phyloP scores from a whole-genome alignment of 208 protist genomes.

The Acanthamoeba culbertsoni region DNA sequence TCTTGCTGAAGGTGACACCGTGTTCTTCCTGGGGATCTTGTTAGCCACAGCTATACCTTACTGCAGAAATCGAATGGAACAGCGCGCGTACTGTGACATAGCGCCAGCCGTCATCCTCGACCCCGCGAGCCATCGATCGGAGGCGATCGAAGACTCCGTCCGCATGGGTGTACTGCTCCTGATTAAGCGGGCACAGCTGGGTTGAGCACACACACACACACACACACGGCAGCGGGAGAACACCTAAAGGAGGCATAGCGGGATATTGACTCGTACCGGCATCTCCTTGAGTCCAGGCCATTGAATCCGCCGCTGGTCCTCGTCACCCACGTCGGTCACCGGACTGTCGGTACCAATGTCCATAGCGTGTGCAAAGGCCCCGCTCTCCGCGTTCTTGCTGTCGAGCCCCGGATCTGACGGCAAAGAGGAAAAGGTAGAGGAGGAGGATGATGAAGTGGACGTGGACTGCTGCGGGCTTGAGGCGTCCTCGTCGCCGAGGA shows the following conservation, averaged over 20 bases:
- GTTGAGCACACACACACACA: neutral
- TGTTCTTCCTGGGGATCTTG: neutral
- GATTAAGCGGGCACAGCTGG: neutral
- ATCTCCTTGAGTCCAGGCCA: conserved; percentile 15
- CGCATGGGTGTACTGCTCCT: conserved; percentile 20
- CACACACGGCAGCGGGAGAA: too few species aligned
- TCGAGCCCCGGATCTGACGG: too few species aligned
- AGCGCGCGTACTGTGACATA: neutral
- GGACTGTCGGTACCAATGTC: too few species aligned
- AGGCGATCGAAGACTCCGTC: neutral
- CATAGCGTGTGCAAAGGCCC: too few species aligned
- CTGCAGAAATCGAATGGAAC: neutral
- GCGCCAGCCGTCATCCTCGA: neutral
- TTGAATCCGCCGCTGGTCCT: neutral
- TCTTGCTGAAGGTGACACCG: neutral
- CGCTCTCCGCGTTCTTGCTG: too few species aligned
- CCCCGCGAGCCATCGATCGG: neutral
- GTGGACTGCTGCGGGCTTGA: too few species aligned
- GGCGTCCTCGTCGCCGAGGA: neutral
- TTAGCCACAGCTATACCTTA: neutral
- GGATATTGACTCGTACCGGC: too few species aligned
- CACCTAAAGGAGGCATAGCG: too few species aligned
- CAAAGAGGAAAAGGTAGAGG: too few species aligned
- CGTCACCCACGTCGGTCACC: too few species aligned
- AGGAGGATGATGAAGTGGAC: too few species aligned